Percentiles rank a stretch among this genome's conserved stretches.
phyloP scores from a whole-genome alignment of 2,329 filamentous ascomycete genomes.

The Spiromastix sp. region DNA sequence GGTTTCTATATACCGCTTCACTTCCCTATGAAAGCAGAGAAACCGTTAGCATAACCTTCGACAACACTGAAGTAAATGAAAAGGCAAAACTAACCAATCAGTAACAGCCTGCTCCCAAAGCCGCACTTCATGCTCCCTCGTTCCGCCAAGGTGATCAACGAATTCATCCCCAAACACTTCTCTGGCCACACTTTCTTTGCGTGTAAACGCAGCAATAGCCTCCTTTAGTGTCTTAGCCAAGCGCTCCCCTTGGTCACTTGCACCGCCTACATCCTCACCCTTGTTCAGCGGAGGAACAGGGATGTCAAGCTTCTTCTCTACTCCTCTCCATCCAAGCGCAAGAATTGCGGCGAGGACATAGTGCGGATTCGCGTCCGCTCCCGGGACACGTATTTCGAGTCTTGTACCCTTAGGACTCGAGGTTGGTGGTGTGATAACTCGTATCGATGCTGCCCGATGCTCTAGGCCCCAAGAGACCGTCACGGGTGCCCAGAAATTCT shows the following conservation, averaged over 20 bases:
- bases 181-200: constrained; percentile 72
- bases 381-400: constrained; percentile 85
- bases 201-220: constrained; percentile 67
- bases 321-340: constrained; percentile 78
- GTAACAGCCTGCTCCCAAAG: constrained; percentile 95
- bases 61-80: background rate
- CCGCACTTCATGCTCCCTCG: constrained; percentile 79
- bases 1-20: constrained; percentile 70
- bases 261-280: constrained; percentile 69
- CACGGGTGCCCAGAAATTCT: constrained; percentile 98
- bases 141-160: constrained; percentile 90
- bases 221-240: constrained; percentile 79
- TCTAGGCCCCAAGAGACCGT: constrained; percentile 96
- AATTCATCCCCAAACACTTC: constrained; percentile 92
- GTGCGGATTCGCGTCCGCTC: constrained; percentile 87
- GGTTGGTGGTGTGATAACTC: constrained; percentile 80
- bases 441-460: constrained; percentile 83
- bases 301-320: constrained; percentile 85
- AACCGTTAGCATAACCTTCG: constrained; percentile 2
- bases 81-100: constrained; percentile 62
- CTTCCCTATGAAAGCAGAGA: constrained; percentile 46
- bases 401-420: constrained; percentile 75
- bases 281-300: constrained; percentile 72
- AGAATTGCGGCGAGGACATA: constrained; percentile 80
- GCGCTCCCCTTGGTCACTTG: constrained; percentile 59